A percentile compares a stretch with the other conserved stretches of the same genome.
Conservation (phyloP, 139 green algal genomes). For the Penium margaritaceum region DNA sequence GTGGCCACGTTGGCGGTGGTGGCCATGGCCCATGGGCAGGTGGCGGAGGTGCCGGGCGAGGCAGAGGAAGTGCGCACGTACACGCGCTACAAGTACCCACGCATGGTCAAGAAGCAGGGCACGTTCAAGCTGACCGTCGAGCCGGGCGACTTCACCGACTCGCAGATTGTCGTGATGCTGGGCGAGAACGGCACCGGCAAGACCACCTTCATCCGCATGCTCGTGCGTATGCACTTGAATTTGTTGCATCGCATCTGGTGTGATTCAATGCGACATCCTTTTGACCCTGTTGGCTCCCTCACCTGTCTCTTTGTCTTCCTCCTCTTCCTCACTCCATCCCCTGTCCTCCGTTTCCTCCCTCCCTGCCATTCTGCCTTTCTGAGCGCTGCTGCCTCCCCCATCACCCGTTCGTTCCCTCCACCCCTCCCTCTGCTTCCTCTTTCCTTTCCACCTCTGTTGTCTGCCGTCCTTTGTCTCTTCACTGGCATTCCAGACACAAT, state of each 20-base stretch:
- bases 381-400: too few relatives aligned
- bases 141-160: constrained; percentile 64
- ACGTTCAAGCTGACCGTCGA: constrained; percentile 61
- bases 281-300: background rate
- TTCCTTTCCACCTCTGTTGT: background rate
- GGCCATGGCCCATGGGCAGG: too few relatives aligned
- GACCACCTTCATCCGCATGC: constrained; percentile 98
- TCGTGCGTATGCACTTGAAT: constrained; percentile 51
- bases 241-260: too few relatives aligned
- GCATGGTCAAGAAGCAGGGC: constrained; percentile 84
- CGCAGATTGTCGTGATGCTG: constrained; percentile 85
- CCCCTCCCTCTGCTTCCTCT: background rate
- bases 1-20: too few relatives aligned
- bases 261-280: constrained; percentile 8
- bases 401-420: too few relatives aligned
- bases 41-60: constrained; percentile 40
- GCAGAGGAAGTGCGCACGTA: constrained; percentile 77
- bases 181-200: constrained; percentile 98
- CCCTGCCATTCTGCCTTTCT: too few relatives aligned
- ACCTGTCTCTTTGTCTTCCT: background rate
- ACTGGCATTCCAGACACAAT: too few relatives aligned
- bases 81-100: constrained; percentile 79
- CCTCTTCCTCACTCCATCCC: background rate
- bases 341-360: background rate
- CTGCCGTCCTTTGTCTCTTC: background rate